Conservation (phyloP, 345 rosid species). For the Lumnitzera littorea region DNA sequence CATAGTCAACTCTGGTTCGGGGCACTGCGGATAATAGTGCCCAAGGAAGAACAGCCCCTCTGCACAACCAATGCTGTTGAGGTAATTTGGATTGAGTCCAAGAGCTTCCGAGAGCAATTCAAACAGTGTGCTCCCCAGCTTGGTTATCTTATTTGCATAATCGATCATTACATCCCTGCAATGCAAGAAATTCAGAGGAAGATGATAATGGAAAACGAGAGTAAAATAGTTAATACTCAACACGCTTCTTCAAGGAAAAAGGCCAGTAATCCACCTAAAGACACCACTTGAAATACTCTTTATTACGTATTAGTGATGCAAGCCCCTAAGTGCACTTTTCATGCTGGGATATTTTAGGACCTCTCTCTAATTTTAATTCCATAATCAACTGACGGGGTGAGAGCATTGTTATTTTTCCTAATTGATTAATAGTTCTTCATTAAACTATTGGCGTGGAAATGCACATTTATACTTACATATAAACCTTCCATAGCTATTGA, state of each 20-base stretch:
- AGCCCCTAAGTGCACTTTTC: too few relatives aligned
- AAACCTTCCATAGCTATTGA: too few relatives aligned
- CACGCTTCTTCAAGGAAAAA: not conserved
- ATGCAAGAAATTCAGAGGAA: not conserved
- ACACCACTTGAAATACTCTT: too few relatives aligned
- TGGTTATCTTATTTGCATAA: constrained; percentile 23
- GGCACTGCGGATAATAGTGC: constrained; percentile 61
- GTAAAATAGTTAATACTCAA: not conserved
- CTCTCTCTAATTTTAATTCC: too few relatives aligned
- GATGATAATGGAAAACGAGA: not conserved
- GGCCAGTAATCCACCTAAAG: not conserved
- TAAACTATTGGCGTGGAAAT: too few relatives aligned
- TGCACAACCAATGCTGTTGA: constrained; percentile 31
- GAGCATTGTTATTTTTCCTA: too few relatives aligned
- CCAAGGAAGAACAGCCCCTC: constrained; percentile 31
- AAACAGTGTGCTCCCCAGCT: constrained; percentile 32
- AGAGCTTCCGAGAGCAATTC: constrained; percentile 54
- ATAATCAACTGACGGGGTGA: too few relatives aligned
- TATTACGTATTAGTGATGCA: too few relatives aligned
- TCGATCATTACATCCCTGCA: constrained; percentile 37
- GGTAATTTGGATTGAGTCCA: constrained; percentile 34
- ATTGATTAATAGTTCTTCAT: too few relatives aligned
- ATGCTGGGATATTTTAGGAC: too few relatives aligned
- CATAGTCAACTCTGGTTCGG: constrained; percentile 49
- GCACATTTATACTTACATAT: too few relatives aligned